Percentiles rank a stretch among this genome's conserved stretches.
These are phyloP conservation scores for Pyrenopolyporus hunteri DNA, from an alignment of 495 filamentous ascomycete species.

Conservation along the genomic window DNA sequence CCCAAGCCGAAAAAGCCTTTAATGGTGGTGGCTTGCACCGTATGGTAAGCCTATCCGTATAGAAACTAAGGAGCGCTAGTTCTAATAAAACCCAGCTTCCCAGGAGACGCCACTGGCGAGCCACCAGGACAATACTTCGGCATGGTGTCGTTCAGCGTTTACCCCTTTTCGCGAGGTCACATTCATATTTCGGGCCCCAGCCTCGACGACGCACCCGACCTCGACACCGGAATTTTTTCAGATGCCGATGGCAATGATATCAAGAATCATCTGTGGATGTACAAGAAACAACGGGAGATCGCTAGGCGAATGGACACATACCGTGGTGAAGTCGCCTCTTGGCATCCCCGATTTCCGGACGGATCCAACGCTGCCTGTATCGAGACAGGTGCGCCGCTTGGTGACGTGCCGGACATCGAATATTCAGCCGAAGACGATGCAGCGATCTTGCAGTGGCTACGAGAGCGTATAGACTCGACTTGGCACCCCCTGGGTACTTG, in stretches of 20 bases:
- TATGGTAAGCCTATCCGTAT: too few relatives aligned
- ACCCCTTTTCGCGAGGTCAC: conserved; percentile 59
- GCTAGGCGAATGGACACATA: conserved; percentile 56
- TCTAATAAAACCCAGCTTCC: not conserved
- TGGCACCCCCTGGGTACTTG: conserved; percentile 59
- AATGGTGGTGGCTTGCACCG: conserved; percentile 34
- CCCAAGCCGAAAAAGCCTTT: conserved; percentile 42
- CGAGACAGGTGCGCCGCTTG: not conserved
- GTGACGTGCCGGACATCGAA: conserved; percentile 41
- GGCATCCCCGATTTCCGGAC: conserved; percentile 57
- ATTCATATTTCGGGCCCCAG: conserved; percentile 56
- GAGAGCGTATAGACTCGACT: conserved; percentile 49
- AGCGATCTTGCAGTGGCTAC: conserved; percentile 50
- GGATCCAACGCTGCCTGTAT: conserved; percentile 47
- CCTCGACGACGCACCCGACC: conserved; percentile 40
- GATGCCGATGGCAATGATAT: conserved; percentile 47
- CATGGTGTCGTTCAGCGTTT: conserved; percentile 46
- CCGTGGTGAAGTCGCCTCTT: conserved; percentile 55
- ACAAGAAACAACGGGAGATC: conserved; percentile 62
- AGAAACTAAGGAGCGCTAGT: not conserved
- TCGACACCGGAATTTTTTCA: conserved; percentile 51
- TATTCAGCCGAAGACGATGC: conserved; percentile 57
- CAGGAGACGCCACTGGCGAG: not conserved
- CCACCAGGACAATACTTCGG: conserved; percentile 45
- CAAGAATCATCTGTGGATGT: conserved; percentile 53